These are phyloP conservation scores for Epichloe festucae DNA, from an alignment of 2,329 filamentous ascomycete genomes.

Conservation along the genomic window DNA sequence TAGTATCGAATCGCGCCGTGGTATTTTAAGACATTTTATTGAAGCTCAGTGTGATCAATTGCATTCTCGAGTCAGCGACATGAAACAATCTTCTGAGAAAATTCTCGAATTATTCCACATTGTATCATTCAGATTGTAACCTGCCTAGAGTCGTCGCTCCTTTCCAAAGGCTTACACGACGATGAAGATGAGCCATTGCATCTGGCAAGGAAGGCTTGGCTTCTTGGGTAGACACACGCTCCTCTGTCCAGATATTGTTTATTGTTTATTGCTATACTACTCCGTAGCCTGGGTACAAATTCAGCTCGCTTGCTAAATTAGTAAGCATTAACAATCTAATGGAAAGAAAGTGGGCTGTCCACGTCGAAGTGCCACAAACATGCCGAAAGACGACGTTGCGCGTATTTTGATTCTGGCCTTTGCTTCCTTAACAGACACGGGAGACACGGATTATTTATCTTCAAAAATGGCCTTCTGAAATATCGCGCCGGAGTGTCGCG, in stretches of 20 bases:
- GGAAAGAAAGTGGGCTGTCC: too few relatives aligned
- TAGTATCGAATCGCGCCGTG: too few relatives aligned
- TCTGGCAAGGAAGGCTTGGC: too few relatives aligned
- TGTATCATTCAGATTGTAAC: neutral
- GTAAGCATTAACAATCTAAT: too few relatives aligned
- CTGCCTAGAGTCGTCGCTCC: neutral
- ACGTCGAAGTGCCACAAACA: too few relatives aligned
- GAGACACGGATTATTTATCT: neutral
- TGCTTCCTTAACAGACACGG: neutral
- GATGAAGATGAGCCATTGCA: conserved; percentile 9
- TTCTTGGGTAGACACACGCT: too few relatives aligned
- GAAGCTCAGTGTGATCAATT: neutral
- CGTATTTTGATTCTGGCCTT: too few relatives aligned
- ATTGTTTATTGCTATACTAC: too few relatives aligned
- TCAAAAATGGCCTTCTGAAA: neutral
- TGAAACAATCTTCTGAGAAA: neutral
- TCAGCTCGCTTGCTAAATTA: neutral
- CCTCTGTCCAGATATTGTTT: too few relatives aligned
- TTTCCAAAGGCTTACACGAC: neutral
- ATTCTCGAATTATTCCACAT: neutral
- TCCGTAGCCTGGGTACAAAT: neutral
- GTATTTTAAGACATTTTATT: too few relatives aligned
- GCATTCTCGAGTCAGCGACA: neutral
- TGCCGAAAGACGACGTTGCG: too few relatives aligned
- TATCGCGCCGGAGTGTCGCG: neutral